phyloP scores from a whole-genome alignment of 2,329 filamentous ascomycete species.

The Lachnellula suecica region DNA sequence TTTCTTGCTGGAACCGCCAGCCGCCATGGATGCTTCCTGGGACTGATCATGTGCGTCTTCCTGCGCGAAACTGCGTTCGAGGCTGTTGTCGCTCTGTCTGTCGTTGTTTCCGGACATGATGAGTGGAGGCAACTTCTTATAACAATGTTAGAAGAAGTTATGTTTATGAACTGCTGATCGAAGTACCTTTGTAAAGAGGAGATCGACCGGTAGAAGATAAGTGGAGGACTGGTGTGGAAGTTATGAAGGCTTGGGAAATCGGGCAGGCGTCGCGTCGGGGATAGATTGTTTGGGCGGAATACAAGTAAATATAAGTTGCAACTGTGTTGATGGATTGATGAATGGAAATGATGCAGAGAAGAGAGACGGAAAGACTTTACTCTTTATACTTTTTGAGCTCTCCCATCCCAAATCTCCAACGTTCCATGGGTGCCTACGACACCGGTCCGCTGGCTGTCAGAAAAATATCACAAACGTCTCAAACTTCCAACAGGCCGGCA shows the following conservation, averaged over 20 bases:
- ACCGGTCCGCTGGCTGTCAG: no score
- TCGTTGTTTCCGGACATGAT: background rate
- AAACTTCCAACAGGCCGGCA: background rate
- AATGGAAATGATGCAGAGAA: background rate
- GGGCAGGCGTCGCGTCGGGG: background rate
- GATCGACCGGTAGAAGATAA: background rate
- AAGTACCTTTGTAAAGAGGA: background rate
- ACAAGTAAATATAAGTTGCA: background rate
- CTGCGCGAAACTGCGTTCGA: no score
- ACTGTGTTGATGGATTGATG: background rate
- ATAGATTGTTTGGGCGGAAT: background rate
- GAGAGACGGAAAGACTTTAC: background rate
- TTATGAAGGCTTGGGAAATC: background rate
- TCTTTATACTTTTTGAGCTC: background rate
- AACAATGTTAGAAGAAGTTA: background rate
- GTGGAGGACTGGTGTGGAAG: background rate
- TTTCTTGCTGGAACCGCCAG: background rate
- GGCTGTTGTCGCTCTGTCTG: background rate
- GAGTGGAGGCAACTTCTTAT: background rate
- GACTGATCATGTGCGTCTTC: background rate
- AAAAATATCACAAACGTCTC: background rate
- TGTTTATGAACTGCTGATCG: background rate
- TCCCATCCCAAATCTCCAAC: background rate
- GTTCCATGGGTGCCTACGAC: background rate
- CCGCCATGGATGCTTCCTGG: background rate